A percentile compares a stretch with the other conserved stretches of the same genome.
Conservation (phyloP, 352 stramenopile genomes). For the Globisporangium irregulare region DNA sequence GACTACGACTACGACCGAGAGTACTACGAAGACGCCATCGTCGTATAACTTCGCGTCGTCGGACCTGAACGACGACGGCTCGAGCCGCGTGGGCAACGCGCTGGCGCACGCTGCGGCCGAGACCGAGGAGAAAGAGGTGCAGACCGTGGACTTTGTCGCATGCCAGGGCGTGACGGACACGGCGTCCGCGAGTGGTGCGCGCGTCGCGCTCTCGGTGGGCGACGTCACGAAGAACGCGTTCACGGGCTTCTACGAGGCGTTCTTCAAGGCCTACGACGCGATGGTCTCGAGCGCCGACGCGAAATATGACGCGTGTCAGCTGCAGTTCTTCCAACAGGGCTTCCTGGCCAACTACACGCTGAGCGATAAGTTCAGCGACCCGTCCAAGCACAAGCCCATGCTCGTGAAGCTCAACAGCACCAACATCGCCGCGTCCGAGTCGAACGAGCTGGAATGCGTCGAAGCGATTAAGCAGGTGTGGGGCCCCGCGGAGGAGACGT, state of each 20-base stretch:
- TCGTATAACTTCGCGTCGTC: slow-evolving; percentile 26
- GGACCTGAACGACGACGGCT: slow-evolving; percentile 8
- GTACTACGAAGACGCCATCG: slow-evolving; percentile 18
- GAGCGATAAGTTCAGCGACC: slow-evolving; percentile 18
- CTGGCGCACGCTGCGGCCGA: slow-evolving; percentile 22
- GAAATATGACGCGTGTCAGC: slow-evolving; percentile 55
- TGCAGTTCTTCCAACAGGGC: slow-evolving; percentile 64
- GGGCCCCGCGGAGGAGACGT: slow-evolving; percentile 35
- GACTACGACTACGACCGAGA: neutral
- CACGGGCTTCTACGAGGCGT: slow-evolving; percentile 48
- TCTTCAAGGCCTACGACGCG: slow-evolving; percentile 57
- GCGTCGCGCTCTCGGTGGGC: slow-evolving; percentile 46
- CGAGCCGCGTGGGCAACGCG: slow-evolving; percentile 27
- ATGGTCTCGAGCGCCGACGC: slow-evolving; percentile 53
- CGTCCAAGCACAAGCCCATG: slow-evolving; percentile 36
- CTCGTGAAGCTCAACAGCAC: slow-evolving; percentile 47
- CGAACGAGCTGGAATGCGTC: slow-evolving; percentile 41
- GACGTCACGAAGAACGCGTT: slow-evolving; percentile 45
- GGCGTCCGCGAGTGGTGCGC: slow-evolving; percentile 21
- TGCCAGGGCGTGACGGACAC: slow-evolving; percentile 25
- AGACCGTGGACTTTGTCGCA: slow-evolving; percentile 48
- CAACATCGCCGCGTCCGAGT: slow-evolving; percentile 10
- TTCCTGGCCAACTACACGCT: slow-evolving; percentile 41
- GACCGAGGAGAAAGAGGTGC: slow-evolving; percentile 39
- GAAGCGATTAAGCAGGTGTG: slow-evolving; percentile 40